Evolutionary conservation across 208 protist species (phyloP), one percentile per base, ranked within the genome.

Genomic region (Leishmania arabica): DNA sequence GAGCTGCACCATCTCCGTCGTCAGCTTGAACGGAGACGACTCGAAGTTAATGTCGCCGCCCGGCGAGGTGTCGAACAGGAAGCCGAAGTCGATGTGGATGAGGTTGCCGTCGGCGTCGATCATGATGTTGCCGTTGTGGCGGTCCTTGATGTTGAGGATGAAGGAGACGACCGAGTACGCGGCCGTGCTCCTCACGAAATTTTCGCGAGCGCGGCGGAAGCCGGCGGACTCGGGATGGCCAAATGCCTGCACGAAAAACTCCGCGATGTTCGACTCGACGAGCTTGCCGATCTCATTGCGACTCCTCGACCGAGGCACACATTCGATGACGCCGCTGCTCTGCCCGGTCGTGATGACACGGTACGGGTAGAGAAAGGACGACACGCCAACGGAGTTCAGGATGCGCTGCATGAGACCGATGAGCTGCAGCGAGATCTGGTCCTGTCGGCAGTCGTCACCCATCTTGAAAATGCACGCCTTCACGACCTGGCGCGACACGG

Each of bases 41-140:
- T 99, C 97, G 84, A 99, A 97, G 85, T 97, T 97, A 11, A 99
- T 96, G 82, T 98, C 97, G 19, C 98, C 98, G 80, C 97, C 89
- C n/a, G 98, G 98, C 5, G 96, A 98, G 83, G 92, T 96, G 75
- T 96, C 95, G 66, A 99, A 97, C 49, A 99, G 93, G 86, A 99
- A 99, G 58, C 98, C 98, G 88, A 99, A 99, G 91, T 99, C 98
- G 87, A 99, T 99, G 89, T 99, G 98, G 51, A 99, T 88, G n/a
- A 99, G 81, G 78, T 96, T 90, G 62, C 98, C 98, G 13, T 97
- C 83, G 66, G 80, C 68, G 86, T 98, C 90, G 37, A 99, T 86
- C 86, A 99, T 92, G 83, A 99, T 98, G 90, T 99, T 99, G 54
- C 97, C 97, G 82, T 99, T 99, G 82, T 99, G 97, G 37, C 97